A percentile compares a stretch with the other conserved stretches of the same genome.
Evolutionary conservation across 352 stramenopile genomes (phyloP).

Genomic region (Phytophthora nicotianae): DNA sequence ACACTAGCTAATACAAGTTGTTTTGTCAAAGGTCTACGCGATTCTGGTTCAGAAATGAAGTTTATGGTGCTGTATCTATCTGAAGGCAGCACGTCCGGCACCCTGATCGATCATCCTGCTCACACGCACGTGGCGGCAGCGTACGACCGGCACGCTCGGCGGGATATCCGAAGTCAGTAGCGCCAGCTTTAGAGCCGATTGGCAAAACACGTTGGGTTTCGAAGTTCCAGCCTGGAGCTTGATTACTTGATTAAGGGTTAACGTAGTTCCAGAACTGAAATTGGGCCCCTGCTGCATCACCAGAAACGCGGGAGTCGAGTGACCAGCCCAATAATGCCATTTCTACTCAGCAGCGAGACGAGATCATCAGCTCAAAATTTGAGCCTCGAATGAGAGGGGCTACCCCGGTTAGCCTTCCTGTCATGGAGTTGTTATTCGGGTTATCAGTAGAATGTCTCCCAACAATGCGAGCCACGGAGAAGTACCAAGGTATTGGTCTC

Average conservation of each 20-base stretch:
- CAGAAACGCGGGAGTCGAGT: conserved; percentile 20
- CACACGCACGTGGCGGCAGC: no score
- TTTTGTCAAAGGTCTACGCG: conserved; percentile 2
- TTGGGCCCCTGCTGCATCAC: conserved; percentile 11
- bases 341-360: conserved; percentile 6
- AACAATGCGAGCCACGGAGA: no score
- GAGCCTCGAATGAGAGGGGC: not conserved
- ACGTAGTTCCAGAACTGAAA: not conserved
- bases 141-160: not conserved
- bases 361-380: conserved; percentile 10
- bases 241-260: no score
- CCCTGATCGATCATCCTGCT: no score
- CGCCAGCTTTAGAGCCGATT: no score
- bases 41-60: conserved; percentile 29
- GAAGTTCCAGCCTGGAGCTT: no score
- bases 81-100: no score
- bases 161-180: no score
- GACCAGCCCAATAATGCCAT: not conserved
- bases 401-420: not conserved
- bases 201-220: not conserved
- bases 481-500: not conserved
- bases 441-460: no score
- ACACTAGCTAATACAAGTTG: not conserved
- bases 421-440: not conserved
- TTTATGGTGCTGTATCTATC: not conserved